Evolutionary conservation across 768 basidiomycete species (phyloP).

Genomic region (Boletus sp.): DNA sequence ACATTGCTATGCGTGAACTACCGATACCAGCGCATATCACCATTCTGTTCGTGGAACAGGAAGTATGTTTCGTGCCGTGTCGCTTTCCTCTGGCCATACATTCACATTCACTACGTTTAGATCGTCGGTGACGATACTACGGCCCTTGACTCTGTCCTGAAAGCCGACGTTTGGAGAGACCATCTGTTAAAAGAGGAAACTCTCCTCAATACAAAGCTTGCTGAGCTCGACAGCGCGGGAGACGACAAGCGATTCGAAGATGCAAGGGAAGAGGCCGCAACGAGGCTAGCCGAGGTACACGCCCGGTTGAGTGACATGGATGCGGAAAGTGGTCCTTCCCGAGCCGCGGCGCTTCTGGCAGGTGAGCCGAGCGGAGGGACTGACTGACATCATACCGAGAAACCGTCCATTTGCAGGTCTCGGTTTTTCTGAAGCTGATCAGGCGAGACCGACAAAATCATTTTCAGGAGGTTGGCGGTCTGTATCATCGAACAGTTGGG

Average conservation of each 20-base stretch:
- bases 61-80: conserved; percentile 45
- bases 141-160: conserved; percentile 93
- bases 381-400: not conserved
- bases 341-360: conserved; percentile 85
- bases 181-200: conserved; percentile 84
- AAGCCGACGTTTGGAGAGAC: conserved; percentile 99
- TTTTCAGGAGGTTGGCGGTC: conserved; percentile 97
- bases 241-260: conserved; percentile 82
- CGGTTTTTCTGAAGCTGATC: conserved; percentile 88
- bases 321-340: conserved; percentile 92
- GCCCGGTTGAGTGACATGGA: conserved; percentile 94
- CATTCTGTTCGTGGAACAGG: conserved; percentile 97
- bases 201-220: conserved; percentile 66
- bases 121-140: conserved; percentile 90
- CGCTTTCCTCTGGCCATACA: not conserved
- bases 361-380: conserved; percentile 40
- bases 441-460: conserved; percentile 73
- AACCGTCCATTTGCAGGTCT: conserved; percentile 51
- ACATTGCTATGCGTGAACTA: conserved; percentile 93
- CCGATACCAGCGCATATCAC: conserved; percentile 93
- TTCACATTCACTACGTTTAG: conserved; percentile 34
- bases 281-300: conserved; percentile 85
- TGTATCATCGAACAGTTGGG: conserved; percentile 12
- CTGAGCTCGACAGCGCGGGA: conserved; percentile 66
- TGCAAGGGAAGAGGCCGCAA: conserved; percentile 79